Percentiles rank a stretch among this genome's conserved stretches.
Conservation (phyloP, 164 flowering plant genomes). For the Tinospora cordifolia region DNA sequence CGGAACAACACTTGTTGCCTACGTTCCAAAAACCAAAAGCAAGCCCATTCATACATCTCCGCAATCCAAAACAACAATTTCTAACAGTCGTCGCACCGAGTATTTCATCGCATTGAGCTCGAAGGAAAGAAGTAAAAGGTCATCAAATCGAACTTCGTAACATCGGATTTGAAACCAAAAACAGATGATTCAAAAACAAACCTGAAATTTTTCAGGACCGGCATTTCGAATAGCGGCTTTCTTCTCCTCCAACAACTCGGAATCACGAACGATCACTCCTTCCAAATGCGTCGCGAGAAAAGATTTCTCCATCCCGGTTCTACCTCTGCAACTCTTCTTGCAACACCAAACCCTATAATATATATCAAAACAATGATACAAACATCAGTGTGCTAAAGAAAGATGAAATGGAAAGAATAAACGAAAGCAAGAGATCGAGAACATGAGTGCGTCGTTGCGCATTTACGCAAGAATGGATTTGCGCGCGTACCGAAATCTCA, state of each 20-base stretch:
- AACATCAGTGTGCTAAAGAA: neutral
- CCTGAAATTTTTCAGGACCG: slow-evolving; percentile 78
- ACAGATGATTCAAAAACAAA: slow-evolving; percentile 9
- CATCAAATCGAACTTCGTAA: neutral
- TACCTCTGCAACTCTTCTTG: slow-evolving; percentile 5
- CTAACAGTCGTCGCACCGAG: no score
- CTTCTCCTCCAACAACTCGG: slow-evolving; percentile 35
- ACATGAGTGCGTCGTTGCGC: no score
- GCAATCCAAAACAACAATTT: no score
- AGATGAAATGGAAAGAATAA: neutral
- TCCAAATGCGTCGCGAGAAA: neutral
- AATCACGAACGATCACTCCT: slow-evolving; percentile 38
- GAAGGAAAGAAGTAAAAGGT: neutral
- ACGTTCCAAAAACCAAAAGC: no score
- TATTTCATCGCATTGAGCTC: no score
- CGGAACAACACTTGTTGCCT: neutral
- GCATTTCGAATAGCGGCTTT: slow-evolving; percentile 45
- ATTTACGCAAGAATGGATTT: no score
- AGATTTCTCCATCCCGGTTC: slow-evolving; percentile 24
- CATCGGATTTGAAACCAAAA: neutral
- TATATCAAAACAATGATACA: neutral
- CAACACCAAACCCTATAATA: slow-evolving; percentile 28
- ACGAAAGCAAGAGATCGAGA: no score
- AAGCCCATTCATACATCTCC: neutral
- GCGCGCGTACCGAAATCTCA: no score